A percentile compares a stretch with the other conserved stretches of the same genome.
phyloP scores from a whole-genome alignment of 257 asterid species.

The Penstemon davidsonii region DNA sequence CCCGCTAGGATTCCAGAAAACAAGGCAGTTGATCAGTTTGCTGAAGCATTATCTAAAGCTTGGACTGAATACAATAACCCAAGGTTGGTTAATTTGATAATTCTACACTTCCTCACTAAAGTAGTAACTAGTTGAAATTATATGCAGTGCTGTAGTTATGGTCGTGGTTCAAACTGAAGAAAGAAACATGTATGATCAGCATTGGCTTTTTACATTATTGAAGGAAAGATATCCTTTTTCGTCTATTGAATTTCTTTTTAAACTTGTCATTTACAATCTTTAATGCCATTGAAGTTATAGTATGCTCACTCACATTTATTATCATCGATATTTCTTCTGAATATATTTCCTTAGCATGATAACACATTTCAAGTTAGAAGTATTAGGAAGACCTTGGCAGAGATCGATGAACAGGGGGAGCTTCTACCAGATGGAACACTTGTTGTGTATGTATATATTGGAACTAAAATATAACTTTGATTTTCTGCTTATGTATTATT shows the following conservation, averaged over 20 bases:
- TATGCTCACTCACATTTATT: slow-evolving; percentile 1
- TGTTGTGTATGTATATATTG: slow-evolving; percentile 59
- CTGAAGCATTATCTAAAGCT: slow-evolving; percentile 73
- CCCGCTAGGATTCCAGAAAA: slow-evolving; percentile 74
- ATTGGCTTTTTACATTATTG: slow-evolving; percentile 71
- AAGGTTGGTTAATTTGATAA: slow-evolving; percentile 49
- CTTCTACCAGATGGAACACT: slow-evolving; percentile 81
- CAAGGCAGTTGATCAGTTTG: slow-evolving; percentile 64
- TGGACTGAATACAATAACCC: slow-evolving; percentile 87
- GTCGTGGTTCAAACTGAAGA: slow-evolving; percentile 86
- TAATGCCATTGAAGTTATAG: slow-evolving; percentile 16
- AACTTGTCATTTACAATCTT: background rate
- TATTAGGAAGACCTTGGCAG: slow-evolving; percentile 84
- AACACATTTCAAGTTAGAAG: slow-evolving; percentile 68
- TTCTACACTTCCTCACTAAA: slow-evolving; percentile 4
- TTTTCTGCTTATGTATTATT: slow-evolving; percentile 6
- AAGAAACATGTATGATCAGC: slow-evolving; percentile 93
- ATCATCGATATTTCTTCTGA: slow-evolving; percentile 21
- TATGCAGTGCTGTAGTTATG: slow-evolving; percentile 79
- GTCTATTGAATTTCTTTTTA: slow-evolving; percentile 3
- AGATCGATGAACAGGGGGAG: slow-evolving; percentile 72
- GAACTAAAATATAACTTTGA: slow-evolving; percentile 22
- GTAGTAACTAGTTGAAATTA: slow-evolving; percentile 30
- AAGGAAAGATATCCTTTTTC: slow-evolving; percentile 74
- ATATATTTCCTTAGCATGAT: slow-evolving; percentile 55